phyloP scores from a whole-genome alignment of 2,329 filamentous ascomycete species.

The Amauroascus verrucosus region DNA sequence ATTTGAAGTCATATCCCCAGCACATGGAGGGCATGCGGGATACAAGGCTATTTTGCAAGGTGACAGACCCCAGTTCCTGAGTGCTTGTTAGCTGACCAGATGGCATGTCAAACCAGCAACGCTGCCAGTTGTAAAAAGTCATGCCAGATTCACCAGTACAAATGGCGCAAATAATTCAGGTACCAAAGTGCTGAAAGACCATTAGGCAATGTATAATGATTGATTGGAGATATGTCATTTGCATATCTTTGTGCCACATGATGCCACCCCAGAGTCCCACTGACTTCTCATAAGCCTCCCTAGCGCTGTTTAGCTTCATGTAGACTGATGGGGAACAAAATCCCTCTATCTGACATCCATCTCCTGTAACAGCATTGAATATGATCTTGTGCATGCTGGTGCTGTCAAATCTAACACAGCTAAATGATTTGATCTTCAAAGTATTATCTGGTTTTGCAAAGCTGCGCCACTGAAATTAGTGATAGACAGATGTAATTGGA shows the following conservation, averaged over 20 bases:
- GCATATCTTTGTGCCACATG: neutral
- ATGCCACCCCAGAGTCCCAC: neutral
- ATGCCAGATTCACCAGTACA: no score
- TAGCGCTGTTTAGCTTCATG: neutral
- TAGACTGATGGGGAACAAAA: neutral
- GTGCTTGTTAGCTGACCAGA: no score
- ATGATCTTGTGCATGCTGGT: neutral
- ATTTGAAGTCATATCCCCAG: no score
- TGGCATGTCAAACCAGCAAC: no score
- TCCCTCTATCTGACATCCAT: neutral
- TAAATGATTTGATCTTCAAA: neutral
- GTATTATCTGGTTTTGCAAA: neutral
- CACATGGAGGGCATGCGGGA: no score
- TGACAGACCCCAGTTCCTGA: no score
- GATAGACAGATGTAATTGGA: neutral
- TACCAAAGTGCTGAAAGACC: neutral
- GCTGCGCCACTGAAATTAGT: neutral
- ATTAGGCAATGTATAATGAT: neutral
- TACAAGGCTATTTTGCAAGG: no score
- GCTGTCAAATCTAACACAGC: neutral
- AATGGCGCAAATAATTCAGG: no score
- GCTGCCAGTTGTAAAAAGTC: no score
- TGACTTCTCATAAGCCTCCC: neutral
- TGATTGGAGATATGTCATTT: no score
- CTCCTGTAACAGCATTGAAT: neutral